A percentile compares a stretch with the other conserved stretches of the same genome.
phyloP scores from a whole-genome alignment of 257 asterid genomes.

The Solanum tarapatanum region DNA sequence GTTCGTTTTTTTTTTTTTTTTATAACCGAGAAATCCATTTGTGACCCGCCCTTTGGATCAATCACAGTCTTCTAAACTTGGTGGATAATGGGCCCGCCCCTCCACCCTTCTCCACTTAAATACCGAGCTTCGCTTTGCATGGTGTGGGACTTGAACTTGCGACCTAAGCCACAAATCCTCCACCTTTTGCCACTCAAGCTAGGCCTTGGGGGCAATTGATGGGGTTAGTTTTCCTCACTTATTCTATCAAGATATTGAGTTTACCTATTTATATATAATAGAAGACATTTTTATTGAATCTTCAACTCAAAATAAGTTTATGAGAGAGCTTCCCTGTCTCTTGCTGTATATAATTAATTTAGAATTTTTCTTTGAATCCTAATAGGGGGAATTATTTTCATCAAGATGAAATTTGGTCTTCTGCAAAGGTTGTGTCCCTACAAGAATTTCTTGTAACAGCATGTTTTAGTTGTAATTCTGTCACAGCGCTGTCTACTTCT shows the following conservation, averaged over 20 bases:
- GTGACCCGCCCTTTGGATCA: too few relatives aligned
- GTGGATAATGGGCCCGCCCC: too few relatives aligned
- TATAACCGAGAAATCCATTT: too few relatives aligned
- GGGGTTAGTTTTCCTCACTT: neutral
- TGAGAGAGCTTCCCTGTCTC: neutral
- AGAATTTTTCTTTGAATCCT: neutral
- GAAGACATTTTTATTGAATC: neutral
- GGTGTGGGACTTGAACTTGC: too few relatives aligned
- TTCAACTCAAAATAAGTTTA: neutral
- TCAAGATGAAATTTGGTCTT: neutral
- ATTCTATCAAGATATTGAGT: neutral
- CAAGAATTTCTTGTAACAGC: neutral
- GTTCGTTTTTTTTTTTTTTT: neutral
- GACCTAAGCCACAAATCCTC: too few relatives aligned
- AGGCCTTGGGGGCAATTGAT: neutral
- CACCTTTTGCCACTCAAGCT: too few relatives aligned
- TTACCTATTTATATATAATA: neutral
- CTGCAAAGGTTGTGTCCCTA: neutral
- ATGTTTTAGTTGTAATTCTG: neutral
- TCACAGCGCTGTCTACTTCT: neutral
- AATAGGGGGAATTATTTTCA: neutral
- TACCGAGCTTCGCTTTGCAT: too few relatives aligned
- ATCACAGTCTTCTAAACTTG: too few relatives aligned
- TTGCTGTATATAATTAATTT: neutral
- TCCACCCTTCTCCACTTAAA: too few relatives aligned